phyloP scores from a whole-genome alignment of 2,329 filamentous ascomycete genomes.

The Pleurostoma richardsiae region DNA sequence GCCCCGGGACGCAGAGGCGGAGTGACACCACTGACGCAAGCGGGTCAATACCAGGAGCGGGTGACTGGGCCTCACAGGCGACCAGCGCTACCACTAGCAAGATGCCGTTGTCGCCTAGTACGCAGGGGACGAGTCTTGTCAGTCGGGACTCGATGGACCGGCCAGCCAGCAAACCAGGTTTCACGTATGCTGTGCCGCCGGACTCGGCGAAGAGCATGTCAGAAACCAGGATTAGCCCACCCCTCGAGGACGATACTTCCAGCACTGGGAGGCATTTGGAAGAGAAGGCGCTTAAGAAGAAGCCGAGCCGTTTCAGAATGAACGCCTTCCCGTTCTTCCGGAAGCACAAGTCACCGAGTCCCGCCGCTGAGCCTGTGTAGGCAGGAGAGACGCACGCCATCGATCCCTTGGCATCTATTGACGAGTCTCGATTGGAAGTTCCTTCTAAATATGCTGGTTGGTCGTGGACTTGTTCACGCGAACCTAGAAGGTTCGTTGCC shows the following conservation, averaged over 20 bases:
- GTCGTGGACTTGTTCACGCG: too few relatives aligned
- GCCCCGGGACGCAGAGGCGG: constrained; percentile 42
- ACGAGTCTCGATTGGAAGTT: too few relatives aligned
- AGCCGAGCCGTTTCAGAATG: constrained; percentile 59
- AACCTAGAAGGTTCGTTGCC: too few relatives aligned
- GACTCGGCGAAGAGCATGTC: constrained; percentile 17
- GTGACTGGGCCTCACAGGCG: constrained; percentile 58
- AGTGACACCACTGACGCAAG: constrained; percentile 61
- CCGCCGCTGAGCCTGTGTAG: constrained; percentile 13
- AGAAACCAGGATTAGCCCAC: constrained; percentile 15
- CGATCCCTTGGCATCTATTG: too few relatives aligned
- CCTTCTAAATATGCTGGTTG: too few relatives aligned
- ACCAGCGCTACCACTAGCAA: constrained; percentile 60
- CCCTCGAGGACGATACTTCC: constrained; percentile 28
- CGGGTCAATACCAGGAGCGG: constrained; percentile 45
- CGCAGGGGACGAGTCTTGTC: constrained; percentile 60
- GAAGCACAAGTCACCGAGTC: constrained; percentile 41
- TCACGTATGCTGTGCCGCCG: constrained; percentile 23
- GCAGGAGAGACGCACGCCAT: too few relatives aligned
- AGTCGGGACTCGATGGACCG: constrained; percentile 54
- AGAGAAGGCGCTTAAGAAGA: constrained; percentile 51
- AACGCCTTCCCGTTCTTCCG: constrained; percentile 54
- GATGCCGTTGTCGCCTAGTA: constrained; percentile 61
- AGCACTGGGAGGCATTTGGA: constrained; percentile 40
- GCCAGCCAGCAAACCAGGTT: constrained; percentile 34